These are phyloP conservation scores for Malbranchea zuffiana DNA, from an alignment of 2,329 filamentous ascomycete species.

Conservation along the genomic window DNA sequence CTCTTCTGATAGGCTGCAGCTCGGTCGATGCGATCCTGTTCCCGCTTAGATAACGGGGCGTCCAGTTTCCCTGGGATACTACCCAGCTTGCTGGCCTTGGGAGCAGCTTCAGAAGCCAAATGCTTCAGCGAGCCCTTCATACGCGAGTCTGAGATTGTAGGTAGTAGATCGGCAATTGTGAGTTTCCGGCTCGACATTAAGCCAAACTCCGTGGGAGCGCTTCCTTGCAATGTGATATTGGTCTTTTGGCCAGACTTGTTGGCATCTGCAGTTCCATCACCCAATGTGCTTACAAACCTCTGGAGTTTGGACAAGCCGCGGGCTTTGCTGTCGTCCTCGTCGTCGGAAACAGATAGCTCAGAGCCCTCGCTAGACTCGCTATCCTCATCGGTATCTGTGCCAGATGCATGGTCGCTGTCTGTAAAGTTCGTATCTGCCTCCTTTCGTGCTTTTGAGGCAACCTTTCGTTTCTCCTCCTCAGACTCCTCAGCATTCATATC, in stretches of 20 bases:
- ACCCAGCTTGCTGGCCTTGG: constrained; percentile 41
- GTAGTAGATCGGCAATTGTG: constrained; percentile 62
- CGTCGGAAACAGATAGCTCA: constrained; percentile 39
- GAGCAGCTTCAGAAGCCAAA: constrained; percentile 36
- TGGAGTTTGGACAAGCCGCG: constrained; percentile 53
- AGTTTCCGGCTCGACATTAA: constrained; percentile 55
- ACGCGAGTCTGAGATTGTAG: constrained; percentile 59
- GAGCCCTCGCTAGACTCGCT: constrained; percentile 37
- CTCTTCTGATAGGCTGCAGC: constrained; percentile 77
- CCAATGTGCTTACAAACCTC: constrained; percentile 57
- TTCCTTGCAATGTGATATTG: constrained; percentile 45
- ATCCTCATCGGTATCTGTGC: constrained; percentile 40
- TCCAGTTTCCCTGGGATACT: constrained; percentile 60
- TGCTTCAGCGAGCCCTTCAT: constrained; percentile 72
- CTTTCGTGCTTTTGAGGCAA: constrained; percentile 24
- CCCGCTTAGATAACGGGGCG: constrained; percentile 70
- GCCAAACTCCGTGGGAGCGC: constrained; percentile 50
- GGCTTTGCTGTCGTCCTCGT: constrained; percentile 37
- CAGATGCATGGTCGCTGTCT: constrained; percentile 30
- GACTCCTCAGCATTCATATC: constrained; percentile 45
- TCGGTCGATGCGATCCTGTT: constrained; percentile 77
- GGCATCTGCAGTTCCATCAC: constrained; percentile 29
- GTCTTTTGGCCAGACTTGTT: constrained; percentile 23
- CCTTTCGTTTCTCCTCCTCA: constrained; percentile 27
- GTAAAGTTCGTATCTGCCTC: constrained; percentile 20